These are phyloP conservation scores for Salvia rosmarinus DNA, from an alignment of 257 asterid genomes.

Conservation along the genomic window DNA sequence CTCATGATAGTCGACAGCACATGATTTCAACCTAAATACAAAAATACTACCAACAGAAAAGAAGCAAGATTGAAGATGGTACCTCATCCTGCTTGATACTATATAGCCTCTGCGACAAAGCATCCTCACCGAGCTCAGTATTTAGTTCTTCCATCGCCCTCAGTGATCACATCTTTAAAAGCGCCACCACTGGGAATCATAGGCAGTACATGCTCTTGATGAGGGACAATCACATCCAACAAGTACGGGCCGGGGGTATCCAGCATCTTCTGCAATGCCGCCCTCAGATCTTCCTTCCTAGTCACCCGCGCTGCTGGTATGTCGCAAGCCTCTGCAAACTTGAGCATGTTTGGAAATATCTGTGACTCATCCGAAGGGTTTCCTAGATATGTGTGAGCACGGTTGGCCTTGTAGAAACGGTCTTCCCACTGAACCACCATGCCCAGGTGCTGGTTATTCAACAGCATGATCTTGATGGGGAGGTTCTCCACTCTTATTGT, in stretches of 20 bases:
- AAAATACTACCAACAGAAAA: not conserved
- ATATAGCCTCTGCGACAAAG: not conserved
- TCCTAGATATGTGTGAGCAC: constrained; percentile 82
- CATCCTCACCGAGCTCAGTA: constrained; percentile 34
- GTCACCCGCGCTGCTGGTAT: constrained; percentile 73
- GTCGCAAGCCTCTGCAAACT: constrained; percentile 76
- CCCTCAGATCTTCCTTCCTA: constrained; percentile 50
- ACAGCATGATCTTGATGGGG: constrained; percentile 72
- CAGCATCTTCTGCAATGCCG: constrained; percentile 69
- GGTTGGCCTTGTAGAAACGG: constrained; percentile 74
- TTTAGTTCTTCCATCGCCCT: constrained; percentile 70
- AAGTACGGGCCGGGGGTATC: constrained; percentile 79
- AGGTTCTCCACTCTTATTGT: constrained; percentile 75
- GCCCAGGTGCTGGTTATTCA: constrained; percentile 82
- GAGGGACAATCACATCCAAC: constrained; percentile 79
- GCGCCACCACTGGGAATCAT: constrained; percentile 86
- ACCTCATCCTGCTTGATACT: not conserved
- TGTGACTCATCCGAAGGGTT: constrained; percentile 62
- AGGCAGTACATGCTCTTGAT: constrained; percentile 86
- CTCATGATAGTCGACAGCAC: not conserved
- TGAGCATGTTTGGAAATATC: constrained; percentile 73
- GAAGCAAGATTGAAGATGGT: not conserved
- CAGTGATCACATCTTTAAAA: constrained; percentile 76
- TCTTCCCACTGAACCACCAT: constrained; percentile 96
- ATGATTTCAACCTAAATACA: not conserved